Base-by-base conservation (phyloP, 2,329 filamentous ascomycete genomes). In the Pestalotiopsis sp. region DNA sequence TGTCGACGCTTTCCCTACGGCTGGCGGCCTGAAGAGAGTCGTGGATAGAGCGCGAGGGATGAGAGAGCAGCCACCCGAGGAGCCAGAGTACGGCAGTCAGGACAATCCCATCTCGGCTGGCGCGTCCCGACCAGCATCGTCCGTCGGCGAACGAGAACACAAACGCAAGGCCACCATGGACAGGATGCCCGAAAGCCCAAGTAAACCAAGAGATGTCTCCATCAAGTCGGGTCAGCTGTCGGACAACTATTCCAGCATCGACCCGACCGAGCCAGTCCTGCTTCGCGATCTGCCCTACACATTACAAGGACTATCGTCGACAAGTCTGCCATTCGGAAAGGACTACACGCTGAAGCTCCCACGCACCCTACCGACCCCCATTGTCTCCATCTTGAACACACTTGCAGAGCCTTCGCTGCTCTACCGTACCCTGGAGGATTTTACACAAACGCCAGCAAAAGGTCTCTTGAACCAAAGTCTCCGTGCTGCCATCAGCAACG, bases 371-470 rank as follows among this genome's bases (percentile, higher is more conserved):
- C 94, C 96, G 1, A 85, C 95, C 5, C 95, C 96, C 2, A 85
- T 98, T 11, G 85, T 98, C 14, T 95, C 94, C 17, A 86, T 99
- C 11, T 84, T 99, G 2, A 94, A 99, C 75, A 93, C 92, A 0
- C 84, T 99, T 23, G 94, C 96, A 2, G 96, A 99, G 77, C 96
- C 96, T 7, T 97, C 95, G 4, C 84, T 99, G n/a, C 85, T 99
- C 9, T 99, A 98, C 78, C 90, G 91, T 69, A 89, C 89, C 1
- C 86, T 99, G 1, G 89, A 94, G 14, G 86, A 87, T 3, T 99
- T 97, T 80, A 92, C 95, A 68, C 92, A 97, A 70, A 91, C 91
- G 4, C 90, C 90, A 1, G 92, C 94, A 64, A 91, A 92, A 39
- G 95, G 95, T 0, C 84, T 99, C n/a, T 87, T 99, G 4, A 93